phyloP scores from a whole-genome alignment of 495 filamentous ascomycete species.

The Aspergillus bridgeri region DNA sequence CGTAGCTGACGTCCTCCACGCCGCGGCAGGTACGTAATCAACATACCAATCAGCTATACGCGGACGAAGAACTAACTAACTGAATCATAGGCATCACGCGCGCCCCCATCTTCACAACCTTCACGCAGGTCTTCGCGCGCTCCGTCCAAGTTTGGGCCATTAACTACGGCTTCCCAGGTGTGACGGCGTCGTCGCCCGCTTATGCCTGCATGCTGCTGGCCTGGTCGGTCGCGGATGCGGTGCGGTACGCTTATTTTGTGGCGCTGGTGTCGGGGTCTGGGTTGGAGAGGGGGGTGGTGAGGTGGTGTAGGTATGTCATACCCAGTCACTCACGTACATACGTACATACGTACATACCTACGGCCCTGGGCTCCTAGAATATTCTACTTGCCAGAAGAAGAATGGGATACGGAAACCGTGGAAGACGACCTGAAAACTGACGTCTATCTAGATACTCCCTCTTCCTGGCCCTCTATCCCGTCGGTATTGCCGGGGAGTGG shows the following conservation, averaged over 20 bases:
- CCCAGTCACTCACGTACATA: too few species aligned
- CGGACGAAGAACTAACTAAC: too few species aligned
- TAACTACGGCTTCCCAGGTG: slow-evolving; percentile 36
- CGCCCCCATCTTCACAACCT: slow-evolving; percentile 50
- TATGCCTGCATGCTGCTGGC: slow-evolving; percentile 51
- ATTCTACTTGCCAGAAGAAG: too few species aligned
- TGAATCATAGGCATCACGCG: slow-evolving; percentile 42
- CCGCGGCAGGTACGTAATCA: slow-evolving; percentile 50
- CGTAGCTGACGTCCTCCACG: slow-evolving; percentile 37
- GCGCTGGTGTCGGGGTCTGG: slow-evolving; percentile 24
- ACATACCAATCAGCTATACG: too few species aligned
- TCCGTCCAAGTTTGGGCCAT: slow-evolving; percentile 54
- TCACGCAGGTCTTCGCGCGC: slow-evolving; percentile 51
- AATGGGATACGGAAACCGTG: too few species aligned
- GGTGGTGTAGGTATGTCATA: slow-evolving; percentile 42
- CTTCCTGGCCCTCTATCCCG: slow-evolving; percentile 51
- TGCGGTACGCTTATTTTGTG: slow-evolving; percentile 53
- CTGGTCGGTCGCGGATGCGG: slow-evolving; percentile 48
- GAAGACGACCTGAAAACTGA: not conserved
- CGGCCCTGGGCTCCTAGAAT: too few species aligned
- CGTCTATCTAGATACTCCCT: slow-evolving; percentile 42
- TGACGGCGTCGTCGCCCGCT: slow-evolving; percentile 26
- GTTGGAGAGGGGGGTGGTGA: slow-evolving; percentile 31
- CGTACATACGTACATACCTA: too few species aligned
- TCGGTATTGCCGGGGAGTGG: slow-evolving; percentile 50